Base-by-base conservation (phyloP, 495 filamentous ascomycete genomes). In the Neurospora sp. region DNA sequence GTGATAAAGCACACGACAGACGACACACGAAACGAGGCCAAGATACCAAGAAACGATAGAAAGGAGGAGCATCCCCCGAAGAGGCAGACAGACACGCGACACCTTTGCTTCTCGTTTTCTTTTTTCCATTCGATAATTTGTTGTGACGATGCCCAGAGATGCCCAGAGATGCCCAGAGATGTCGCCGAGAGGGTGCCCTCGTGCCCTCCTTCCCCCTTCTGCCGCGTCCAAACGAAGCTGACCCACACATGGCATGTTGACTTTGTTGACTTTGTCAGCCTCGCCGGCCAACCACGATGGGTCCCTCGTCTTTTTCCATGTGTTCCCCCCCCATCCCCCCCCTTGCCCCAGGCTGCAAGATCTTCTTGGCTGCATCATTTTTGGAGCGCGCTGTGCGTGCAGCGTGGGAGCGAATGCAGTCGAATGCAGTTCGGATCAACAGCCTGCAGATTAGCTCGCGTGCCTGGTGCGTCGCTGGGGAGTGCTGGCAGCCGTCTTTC, bases 381-480 rank as follows among this genome's bases (percentile, higher is more conserved):
- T 62, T 8, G 20, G 48, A 59, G 48, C 14, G 48, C 20, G 48
- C 11, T 59, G 54, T 66, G 54, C 27, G 54, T 35, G 27, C 54
- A 35, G 54, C 54, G 54, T 66, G 54, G 27, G 14, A 35, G 23
- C 54, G 54, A 66, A 66, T 66, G 54, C 54, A 35, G 54, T 66
- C 54, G 54, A 66, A 66, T 37, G 54, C 54, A 18, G 12, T 66
- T 59, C 54, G 27, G 14, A 66, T 66, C 54, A 66, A 35, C 54
- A 66, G 54, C 54, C 27, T 66, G 70, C 69, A 73, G 73, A 74
- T 71, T 71, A 39, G 69, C 69, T 70, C 39, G 66, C 69, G 27
- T 12, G 18, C 39, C 39, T 46, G 70, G 40, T 39, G 69, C n/a
- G 72, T 14, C 14, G 54, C 54, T 62, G 54, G 54, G 54, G 54